A percentile compares a stretch with the other conserved stretches of the same genome.
Conservation (phyloP, 2,329 filamentous ascomycete species). For the Colletotrichum sp. region DNA sequence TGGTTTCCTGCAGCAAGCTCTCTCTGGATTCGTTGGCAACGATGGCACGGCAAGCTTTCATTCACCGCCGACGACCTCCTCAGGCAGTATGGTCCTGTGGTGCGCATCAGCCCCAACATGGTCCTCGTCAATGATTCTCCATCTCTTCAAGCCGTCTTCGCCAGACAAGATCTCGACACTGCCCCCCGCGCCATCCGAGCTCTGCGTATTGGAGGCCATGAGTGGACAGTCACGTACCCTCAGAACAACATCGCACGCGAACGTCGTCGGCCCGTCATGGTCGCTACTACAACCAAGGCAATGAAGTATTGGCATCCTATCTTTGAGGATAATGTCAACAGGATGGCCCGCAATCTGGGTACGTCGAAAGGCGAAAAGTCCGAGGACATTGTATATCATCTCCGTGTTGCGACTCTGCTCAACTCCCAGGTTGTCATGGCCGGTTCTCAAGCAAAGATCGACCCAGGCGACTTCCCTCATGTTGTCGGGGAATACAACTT, state of each 20-base stretch:
- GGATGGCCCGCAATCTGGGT: neutral
- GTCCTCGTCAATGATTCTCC: conserved; percentile 27
- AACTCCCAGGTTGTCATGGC: neutral
- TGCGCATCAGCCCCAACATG: conserved; percentile 28
- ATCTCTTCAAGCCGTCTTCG: conserved; percentile 14
- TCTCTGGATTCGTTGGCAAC: conserved; percentile 22
- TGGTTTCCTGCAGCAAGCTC: conserved; percentile 14
- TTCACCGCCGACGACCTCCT: conserved; percentile 20
- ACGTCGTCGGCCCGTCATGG: conserved; percentile 24
- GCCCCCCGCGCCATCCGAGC: conserved; percentile 22
- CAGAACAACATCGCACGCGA: conserved; percentile 13
- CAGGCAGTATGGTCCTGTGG: conserved; percentile 25
- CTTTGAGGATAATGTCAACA: neutral
- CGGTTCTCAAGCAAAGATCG: neutral
- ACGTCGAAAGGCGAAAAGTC: neutral
- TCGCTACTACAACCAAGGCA: conserved; percentile 22
- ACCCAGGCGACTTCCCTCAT: conserved; percentile 11
- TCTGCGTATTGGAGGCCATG: conserved; percentile 23
- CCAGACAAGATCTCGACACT: conserved; percentile 21
- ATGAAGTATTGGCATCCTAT: neutral
- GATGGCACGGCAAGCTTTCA: conserved; percentile 23
- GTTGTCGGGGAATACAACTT: conserved; percentile 25
- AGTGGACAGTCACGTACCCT: conserved; percentile 25
- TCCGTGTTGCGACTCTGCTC: neutral
- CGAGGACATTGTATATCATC: neutral